Evolutionary conservation across 176 grass and related monocot species (phyloP).

Genomic region (Oryza glaberrima): DNA sequence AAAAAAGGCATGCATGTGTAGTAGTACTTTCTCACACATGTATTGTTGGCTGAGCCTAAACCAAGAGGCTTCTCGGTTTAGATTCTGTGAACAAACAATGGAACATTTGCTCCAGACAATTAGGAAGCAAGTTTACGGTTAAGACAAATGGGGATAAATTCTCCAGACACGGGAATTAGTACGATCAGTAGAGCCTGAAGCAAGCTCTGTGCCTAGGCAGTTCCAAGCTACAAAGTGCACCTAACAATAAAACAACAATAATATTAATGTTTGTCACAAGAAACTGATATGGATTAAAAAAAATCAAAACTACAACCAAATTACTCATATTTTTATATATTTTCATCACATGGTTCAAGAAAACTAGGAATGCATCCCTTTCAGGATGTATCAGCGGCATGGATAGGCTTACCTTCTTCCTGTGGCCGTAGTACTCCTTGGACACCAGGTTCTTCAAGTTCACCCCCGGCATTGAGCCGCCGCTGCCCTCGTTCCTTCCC

Average conservation of each 20-base stretch:
- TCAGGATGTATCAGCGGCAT: background rate
- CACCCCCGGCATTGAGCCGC: slow-evolving; percentile 23
- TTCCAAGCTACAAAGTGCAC: slow-evolving; percentile 99
- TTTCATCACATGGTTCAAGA: too few species aligned
- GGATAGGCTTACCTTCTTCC: background rate
- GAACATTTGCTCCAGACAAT: too few species aligned
- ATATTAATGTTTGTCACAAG: too few species aligned
- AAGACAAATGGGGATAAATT: slow-evolving; percentile 73
- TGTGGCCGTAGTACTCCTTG: slow-evolving; percentile 63
- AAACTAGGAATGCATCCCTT: background rate
- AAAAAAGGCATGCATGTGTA: too few species aligned
- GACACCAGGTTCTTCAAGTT: slow-evolving; percentile 68
- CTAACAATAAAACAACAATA: slow-evolving; percentile 38
- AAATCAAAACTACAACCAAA: too few species aligned
- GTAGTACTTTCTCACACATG: too few species aligned
- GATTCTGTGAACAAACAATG: too few species aligned
- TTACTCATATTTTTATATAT: too few species aligned
- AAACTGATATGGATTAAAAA: too few species aligned
- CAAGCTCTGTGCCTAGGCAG: slow-evolving; percentile 37
- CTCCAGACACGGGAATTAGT: slow-evolving; percentile 71
- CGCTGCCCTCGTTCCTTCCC: slow-evolving; percentile 11
- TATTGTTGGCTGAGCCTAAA: too few species aligned
- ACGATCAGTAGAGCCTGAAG: slow-evolving; percentile 75
- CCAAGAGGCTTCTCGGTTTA: too few species aligned
- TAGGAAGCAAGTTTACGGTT: background rate